Percentiles rank a stretch among this genome's conserved stretches.
Evolutionary conservation across 371 early-diverging fungal genomes (phyloP).

Genomic region (Batrachochytrium dendrobatidis): DNA sequence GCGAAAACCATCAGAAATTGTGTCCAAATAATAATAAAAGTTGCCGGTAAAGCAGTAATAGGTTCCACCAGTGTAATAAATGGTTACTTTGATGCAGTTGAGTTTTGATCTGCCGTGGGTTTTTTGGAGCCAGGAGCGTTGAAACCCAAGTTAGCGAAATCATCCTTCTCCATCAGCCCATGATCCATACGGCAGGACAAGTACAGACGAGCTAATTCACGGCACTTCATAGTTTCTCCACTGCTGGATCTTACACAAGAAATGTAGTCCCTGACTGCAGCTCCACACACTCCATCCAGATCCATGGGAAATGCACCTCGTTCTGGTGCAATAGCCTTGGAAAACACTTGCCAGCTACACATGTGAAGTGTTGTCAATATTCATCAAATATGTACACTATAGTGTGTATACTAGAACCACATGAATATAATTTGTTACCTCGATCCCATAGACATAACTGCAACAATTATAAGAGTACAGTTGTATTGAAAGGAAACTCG

Average conservation of each 20-base stretch:
- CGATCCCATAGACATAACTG: slow-evolving; percentile 1
- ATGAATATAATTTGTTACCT: too few species aligned
- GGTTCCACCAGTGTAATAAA: too few species aligned
- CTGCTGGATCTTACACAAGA: slow-evolving; percentile 62
- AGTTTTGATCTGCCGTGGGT: too few species aligned
- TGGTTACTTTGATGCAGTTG: too few species aligned
- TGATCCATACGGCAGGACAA: slow-evolving; percentile 78
- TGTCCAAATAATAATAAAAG: too few species aligned
- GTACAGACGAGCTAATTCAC: slow-evolving; percentile 60
- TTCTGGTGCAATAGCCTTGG: slow-evolving; percentile 58
- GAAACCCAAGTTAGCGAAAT: slow-evolving; percentile 64
- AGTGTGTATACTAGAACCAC: too few species aligned
- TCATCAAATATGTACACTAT: too few species aligned
- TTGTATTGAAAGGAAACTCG: too few species aligned
- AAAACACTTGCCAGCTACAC: slow-evolving; percentile 33
- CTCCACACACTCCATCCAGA: slow-evolving; percentile 60
- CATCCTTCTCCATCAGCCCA: slow-evolving; percentile 66
- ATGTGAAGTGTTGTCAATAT: background rate
- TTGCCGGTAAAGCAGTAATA: too few species aligned
- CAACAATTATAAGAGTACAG: too few species aligned
- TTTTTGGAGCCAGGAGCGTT: too few species aligned
- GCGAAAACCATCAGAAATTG: too few species aligned
- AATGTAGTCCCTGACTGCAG: slow-evolving; percentile 63
- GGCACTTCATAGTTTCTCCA: slow-evolving; percentile 58
- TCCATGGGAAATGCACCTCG: slow-evolving; percentile 77